Base-by-base conservation (phyloP, 106 monocot species). In the Apostasia ramifera region DNA sequence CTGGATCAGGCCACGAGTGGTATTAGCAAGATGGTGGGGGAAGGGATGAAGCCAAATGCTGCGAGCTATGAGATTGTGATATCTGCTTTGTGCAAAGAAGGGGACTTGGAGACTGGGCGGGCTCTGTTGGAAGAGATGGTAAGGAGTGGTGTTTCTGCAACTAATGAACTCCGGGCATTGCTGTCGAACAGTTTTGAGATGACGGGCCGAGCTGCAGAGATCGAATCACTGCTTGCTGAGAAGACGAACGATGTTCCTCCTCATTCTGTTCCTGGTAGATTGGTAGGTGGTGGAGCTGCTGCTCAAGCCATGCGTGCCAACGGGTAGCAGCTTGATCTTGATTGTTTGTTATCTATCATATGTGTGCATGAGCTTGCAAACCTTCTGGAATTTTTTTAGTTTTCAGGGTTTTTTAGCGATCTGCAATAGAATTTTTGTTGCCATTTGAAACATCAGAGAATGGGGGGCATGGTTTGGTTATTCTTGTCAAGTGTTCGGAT, bases 91-190 rank as follows among this genome's bases (percentile, higher is more conserved):
- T 89, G 86, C 55, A 66, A 77, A 15, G 83, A 89, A 76, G 80
- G 77, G 2, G 57, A 74, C 15, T 71, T 93, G 76, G 89, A 93
- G 68, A 64, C 51, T 58, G 83, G 15, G 15, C 67, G 74, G 15
- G 58, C 58, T 41, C 63, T 86, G 49, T 53, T 93, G 59, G 83
- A 78, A 38, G 89, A 93, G 41, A 93, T 93, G 89, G 63, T 78
- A 14, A 65, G 70, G 55, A 79, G 59, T 44, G 76, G 86, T 9
- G 15, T 79, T 5, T 4, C 62, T 70, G 68, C 62, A 1, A 43
- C 69, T 63, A 39, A 71, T 40, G 80, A 81, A 50, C 75, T 93
- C 13, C 74, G 72, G 55, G 79, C 76, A 45, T 55, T 53, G 43
- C 63, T 93, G 0, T 63, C 65, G 40, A 72, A 86, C 8, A 65